Evolutionary conservation across 768 basidiomycete species (phyloP).

Genomic region (Russula sp.): DNA sequence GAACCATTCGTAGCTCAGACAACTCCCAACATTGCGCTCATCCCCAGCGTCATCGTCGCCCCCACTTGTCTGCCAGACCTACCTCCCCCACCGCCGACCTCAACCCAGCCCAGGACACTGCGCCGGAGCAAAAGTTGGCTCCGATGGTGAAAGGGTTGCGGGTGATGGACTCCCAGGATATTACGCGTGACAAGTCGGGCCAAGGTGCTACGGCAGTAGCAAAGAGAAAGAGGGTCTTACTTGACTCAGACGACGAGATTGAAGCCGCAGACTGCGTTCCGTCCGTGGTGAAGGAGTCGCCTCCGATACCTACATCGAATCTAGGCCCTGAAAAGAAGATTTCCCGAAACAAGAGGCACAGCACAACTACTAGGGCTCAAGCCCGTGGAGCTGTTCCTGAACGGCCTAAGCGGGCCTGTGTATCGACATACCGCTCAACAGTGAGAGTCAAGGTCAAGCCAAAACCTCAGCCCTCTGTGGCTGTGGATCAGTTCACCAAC

Average conservation of each 20-base stretch:
- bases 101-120: conserved; percentile 6
- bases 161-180: conserved; percentile 17
- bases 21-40: not conserved
- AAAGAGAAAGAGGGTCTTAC: conserved; percentile 4
- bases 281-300: not conserved
- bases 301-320: not conserved
- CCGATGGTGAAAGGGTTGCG: conserved; percentile 17
- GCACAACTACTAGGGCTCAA: not conserved
- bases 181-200: not conserved
- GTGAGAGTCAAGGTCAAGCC: not conserved
- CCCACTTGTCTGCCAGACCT: conserved; percentile 1
- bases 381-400: not conserved
- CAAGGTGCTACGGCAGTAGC: not conserved
- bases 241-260: conserved; percentile 10
- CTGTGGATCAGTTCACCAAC: not conserved
- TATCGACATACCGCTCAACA: not conserved
- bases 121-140: conserved; percentile 22
- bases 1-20: not conserved
- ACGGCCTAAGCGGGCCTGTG: conserved; percentile 3
- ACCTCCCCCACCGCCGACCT: not conserved
- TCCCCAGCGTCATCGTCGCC: conserved; percentile 8
- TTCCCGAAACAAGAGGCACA: not conserved
- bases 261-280: not conserved
- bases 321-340: not conserved
- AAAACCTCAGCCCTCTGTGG: not conserved